phyloP scores from a whole-genome alignment of 2,329 filamentous ascomycete species.

The Phyllosticta paracitricarpa region DNA sequence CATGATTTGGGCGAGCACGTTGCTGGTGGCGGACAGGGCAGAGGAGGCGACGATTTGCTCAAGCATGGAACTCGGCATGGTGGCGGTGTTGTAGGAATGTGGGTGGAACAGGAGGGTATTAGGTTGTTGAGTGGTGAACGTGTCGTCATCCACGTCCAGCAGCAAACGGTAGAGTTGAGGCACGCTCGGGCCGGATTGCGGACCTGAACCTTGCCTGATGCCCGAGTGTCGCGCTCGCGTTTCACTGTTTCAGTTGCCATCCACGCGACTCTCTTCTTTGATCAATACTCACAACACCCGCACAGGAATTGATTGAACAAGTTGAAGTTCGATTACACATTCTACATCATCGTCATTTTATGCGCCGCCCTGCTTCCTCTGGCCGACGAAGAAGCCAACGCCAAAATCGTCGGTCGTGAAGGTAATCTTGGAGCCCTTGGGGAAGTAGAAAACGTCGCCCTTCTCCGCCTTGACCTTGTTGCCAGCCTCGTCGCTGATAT shows the following conservation, averaged over 20 bases:
- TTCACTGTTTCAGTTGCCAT: background rate
- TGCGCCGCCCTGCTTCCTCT: constrained; percentile 26
- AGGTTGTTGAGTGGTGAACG: background rate
- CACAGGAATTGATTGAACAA: background rate
- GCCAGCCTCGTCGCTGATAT: constrained; percentile 54
- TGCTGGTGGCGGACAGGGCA: constrained; percentile 56
- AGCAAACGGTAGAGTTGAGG: background rate
- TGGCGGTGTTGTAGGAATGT: background rate
- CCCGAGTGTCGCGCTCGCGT: background rate
- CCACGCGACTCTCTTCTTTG: too few relatives aligned
- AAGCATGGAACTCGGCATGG: constrained; percentile 3
- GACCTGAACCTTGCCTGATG: background rate
- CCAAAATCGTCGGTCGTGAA: constrained; percentile 54
- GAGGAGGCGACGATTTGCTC: constrained; percentile 48
- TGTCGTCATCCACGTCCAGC: background rate
- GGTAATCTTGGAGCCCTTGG: constrained; percentile 55
- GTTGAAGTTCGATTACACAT: background rate
- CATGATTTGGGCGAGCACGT: constrained; percentile 63
- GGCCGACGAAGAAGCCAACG: constrained; percentile 46
- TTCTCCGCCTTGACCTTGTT: constrained; percentile 48
- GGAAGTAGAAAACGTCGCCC: constrained; percentile 61
- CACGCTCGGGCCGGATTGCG: background rate
- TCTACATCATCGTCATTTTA: background rate
- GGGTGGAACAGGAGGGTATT: background rate
- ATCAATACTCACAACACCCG: background rate